Base-by-base conservation (phyloP, 2,329 filamentous ascomycete genomes). In the Cladosporium sp. region DNA sequence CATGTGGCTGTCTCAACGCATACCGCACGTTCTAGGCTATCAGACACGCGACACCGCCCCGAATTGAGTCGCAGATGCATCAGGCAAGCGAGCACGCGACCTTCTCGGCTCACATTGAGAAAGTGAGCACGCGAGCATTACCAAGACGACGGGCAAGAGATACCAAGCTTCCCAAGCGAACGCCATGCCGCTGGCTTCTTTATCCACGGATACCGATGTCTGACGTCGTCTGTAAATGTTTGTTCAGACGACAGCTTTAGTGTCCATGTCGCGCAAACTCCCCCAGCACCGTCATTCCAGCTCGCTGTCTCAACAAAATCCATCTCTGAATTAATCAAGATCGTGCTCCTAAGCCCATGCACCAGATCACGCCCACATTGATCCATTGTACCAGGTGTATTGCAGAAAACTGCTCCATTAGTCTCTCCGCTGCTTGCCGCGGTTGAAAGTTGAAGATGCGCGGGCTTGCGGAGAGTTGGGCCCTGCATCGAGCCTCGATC, bases 151-250 rank as follows among this genome's bases (percentile, higher is more conserved):
- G 28, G 59, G 28, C 49, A 43, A 63, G 49, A 32, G n/a, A 23
- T 43, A 56, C 60, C 60, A 63, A 63, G 60, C 60, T 63, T 63
- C 25, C 23, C 23, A 63, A 56, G 60, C 48, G 60, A 56, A 26
- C 49, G 49, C 60, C 60, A 46, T 21, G 23, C 21, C 28, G 26
- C 32, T 61, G 58, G 34, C n/a, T n/a, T 30, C 13, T 21, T 34
- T 13, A 13, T 28, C 36, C 2, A 25, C 5, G 13, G 6, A 10
- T 43, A 1, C 5, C 23, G 56, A 58, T 30, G 25, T 18, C 25
- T 58, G 32, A 34, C 34, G 56, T 58, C 56, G 32, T 14, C 3
- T 11, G 21, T 18, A 36, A 8, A 57, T 57, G 30, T 39, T 23
- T 28, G 25, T 32, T 21, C 26, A n/a, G 51, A 28, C 26, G 26